Evolutionary conservation across 2,329 filamentous ascomycete species (phyloP), one percentile per base, ranked within the genome.

Genomic region (Pseudocercospora crystallina): DNA sequence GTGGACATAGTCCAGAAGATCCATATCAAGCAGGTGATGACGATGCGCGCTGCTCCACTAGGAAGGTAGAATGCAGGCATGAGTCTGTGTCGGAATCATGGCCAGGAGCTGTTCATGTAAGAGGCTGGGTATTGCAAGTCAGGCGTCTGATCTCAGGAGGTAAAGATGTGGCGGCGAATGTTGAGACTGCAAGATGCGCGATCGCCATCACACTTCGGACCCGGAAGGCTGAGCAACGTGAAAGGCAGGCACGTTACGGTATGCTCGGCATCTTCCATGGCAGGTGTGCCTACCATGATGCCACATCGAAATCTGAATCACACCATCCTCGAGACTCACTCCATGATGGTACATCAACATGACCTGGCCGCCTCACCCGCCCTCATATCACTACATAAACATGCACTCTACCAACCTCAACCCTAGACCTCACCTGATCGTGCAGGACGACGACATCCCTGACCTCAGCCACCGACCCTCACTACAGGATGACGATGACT

Each of bases 1-100:
- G 59, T 55, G 15, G 63, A 45, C 12, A 58, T 37, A 1, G 61
- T 56, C 59, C 57, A 65, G 37, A 59, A 42, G 29, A 59, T 47
- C n/a, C 47, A 60, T 4, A 62, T 63, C 13, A 50, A 20, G 20
- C 49, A 52, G 39, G 56, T 54, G 41, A 65, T 57, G 38, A 61
- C 44, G 38, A 65, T 51, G 41, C 52, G 57, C 30, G 60, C 58
- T 2, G 58, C 49, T 13, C 49, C 56, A 26, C 38, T 42, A 30
- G 53, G 54, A 26, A 65, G 54, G 38, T 53, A 41, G 54, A 61
- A 62, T 0, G 50, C 44, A 35, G 62, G 59, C 51, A 53, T 53
- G 31, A 37, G 39, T 32, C 20, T n/a, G 33, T 33, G 14, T 42
- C 20, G 38, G 26, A 26, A 29, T 15, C 39, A 47, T 30, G 37